phyloP scores from a whole-genome alignment of 106 monocot species.

The Dioscorea dumetorum region DNA sequence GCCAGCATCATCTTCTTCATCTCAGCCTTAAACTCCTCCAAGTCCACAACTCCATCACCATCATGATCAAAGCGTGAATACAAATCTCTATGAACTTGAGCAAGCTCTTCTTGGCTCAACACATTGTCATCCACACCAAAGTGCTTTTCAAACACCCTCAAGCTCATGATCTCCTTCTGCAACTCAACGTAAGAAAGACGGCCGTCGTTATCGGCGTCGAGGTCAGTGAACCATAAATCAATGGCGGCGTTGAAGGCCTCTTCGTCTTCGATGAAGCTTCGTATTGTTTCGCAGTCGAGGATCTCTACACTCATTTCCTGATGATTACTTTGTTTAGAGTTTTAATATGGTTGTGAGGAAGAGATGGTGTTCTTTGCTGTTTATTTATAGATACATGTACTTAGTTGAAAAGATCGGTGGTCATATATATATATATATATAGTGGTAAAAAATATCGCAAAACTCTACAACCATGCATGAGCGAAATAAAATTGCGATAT shows the following conservation, averaged over 20 bases:
- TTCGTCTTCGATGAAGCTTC: conserved; percentile 39
- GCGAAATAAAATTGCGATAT: too few relatives aligned
- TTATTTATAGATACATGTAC: too few relatives aligned
- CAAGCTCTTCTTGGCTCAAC: conserved; percentile 24
- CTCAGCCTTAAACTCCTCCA: conserved; percentile 58
- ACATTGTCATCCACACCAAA: conserved; percentile 31
- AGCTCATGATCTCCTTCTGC: conserved; percentile 30
- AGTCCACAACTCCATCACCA: conserved; percentile 34
- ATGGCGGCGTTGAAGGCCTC: conserved; percentile 13
- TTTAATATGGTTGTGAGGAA: too few relatives aligned
- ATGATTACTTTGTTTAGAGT: too few relatives aligned
- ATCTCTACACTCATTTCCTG: conserved; percentile 43
- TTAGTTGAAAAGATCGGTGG: too few relatives aligned
- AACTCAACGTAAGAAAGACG: conserved; percentile 21
- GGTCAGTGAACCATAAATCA: conserved; percentile 12
- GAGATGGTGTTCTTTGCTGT: too few relatives aligned
- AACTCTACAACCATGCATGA: too few relatives aligned
- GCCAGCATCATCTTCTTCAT: conserved; percentile 70
- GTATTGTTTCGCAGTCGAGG: conserved; percentile 41
- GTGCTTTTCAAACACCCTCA: conserved; percentile 40
- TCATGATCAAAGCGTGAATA: conserved; percentile 53
- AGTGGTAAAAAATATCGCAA: too few relatives aligned
- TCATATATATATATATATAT: too few relatives aligned
- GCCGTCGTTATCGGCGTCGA: conserved; percentile 20
- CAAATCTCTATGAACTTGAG: conserved; percentile 26